Percentiles rank a stretch among this genome's conserved stretches.
Evolutionary conservation across 768 basidiomycete species (phyloP).

Genomic region (Phylloporus scabripes): DNA sequence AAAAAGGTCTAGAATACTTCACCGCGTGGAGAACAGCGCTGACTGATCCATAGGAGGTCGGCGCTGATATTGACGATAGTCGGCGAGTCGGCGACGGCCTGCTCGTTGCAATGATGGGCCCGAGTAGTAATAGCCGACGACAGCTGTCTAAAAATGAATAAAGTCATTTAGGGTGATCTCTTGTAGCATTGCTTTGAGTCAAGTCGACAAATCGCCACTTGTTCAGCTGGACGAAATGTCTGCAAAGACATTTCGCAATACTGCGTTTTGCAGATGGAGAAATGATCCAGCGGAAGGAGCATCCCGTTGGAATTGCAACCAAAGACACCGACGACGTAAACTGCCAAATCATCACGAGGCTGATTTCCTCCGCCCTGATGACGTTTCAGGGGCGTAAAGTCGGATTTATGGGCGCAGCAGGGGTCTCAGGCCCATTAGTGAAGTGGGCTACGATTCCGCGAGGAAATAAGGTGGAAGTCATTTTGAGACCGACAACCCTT

Average conservation of each 20-base stretch:
- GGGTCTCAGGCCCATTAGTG: too few species aligned
- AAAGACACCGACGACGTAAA: background rate
- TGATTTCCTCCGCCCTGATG: background rate
- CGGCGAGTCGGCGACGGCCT: background rate
- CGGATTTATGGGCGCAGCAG: too few species aligned
- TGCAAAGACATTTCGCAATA: background rate
- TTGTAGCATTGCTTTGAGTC: too few species aligned
- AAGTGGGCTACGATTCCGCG: too few species aligned
- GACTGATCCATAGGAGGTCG: background rate
- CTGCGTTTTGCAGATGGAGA: too few species aligned
- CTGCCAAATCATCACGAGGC: background rate
- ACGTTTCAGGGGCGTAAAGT: too few species aligned
- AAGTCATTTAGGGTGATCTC: background rate
- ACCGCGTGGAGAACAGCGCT: background rate
- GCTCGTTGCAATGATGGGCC: background rate
- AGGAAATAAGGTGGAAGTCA: too few species aligned
- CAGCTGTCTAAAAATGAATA: background rate
- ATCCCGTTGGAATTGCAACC: background rate
- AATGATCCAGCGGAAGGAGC: too few species aligned
- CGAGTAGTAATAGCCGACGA: too few species aligned
- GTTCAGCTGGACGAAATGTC: background rate
- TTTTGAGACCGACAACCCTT: too few species aligned
- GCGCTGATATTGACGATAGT: background rate
- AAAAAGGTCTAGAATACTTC: background rate
- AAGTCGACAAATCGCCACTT: background rate